These are phyloP conservation scores for Fusarium veterinarium DNA, from an alignment of 2,329 filamentous ascomycete genomes.

Conservation along the genomic window DNA sequence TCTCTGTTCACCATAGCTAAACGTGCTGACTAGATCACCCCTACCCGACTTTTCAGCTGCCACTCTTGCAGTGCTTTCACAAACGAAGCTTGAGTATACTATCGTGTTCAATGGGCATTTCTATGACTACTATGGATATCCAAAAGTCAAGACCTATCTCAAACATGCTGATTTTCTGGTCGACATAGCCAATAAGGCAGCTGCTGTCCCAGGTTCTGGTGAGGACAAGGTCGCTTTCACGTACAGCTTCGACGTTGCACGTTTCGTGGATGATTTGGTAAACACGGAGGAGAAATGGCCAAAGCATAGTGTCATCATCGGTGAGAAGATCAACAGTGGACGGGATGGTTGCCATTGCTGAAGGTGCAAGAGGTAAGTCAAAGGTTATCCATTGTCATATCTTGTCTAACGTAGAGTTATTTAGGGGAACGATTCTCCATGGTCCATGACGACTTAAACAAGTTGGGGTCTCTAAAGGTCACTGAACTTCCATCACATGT, in stretches of 20 bases:
- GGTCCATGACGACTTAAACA: not conserved
- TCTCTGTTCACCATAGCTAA: fast-evolving
- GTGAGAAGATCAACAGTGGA: no score
- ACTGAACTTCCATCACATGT: not conserved
- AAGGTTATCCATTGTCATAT: fast-evolving
- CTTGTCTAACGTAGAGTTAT: not conserved
- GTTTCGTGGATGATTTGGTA: not conserved
- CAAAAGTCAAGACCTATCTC: not conserved
- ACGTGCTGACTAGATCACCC: not conserved
- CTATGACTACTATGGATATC: not conserved
- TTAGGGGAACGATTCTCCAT: not conserved
- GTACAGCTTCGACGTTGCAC: not conserved
- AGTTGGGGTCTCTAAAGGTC: not conserved
- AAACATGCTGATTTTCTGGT: not conserved
- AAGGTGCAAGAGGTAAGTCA: not conserved
- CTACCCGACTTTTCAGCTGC: not conserved
- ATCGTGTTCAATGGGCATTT: not conserved
- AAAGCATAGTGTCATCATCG: not conserved
- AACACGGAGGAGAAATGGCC: not conserved
- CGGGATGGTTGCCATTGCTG: no score
- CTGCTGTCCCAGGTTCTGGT: not conserved
- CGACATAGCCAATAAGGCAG: not conserved
- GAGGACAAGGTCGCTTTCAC: fast-evolving
- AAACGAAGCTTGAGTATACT: not conserved
- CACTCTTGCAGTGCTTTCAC: not conserved